Conservation (phyloP, 208 protist genomes). For the Trypanosomatidae sp. region DNA sequence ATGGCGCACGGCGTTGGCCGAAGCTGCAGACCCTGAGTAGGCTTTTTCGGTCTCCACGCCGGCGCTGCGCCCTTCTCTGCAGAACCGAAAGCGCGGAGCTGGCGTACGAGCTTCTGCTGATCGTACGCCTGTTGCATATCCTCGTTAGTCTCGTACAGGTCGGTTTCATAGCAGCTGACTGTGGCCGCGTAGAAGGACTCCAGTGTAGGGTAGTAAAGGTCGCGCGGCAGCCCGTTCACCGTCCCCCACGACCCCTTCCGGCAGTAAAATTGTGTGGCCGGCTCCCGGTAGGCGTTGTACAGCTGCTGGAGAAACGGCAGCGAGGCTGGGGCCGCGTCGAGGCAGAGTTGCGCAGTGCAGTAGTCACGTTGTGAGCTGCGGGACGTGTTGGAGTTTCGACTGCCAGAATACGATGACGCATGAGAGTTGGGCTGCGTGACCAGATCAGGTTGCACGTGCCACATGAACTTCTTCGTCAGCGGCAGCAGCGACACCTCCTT, state of each 20-base stretch:
- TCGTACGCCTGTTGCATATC: conserved; percentile 29
- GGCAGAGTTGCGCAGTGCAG: not conserved
- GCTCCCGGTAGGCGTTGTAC: conserved; percentile 35
- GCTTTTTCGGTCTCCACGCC: not conserved
- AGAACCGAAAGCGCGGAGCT: not conserved
- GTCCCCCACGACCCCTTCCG: conserved; percentile 25
- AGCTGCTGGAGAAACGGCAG: conserved; percentile 45
- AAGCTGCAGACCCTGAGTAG: not conserved
- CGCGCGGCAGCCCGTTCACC: conserved; percentile 17
- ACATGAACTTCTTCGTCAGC: conserved; percentile 13
- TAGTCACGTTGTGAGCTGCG: not conserved
- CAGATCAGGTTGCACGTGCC: not conserved
- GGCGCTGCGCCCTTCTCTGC: not conserved
- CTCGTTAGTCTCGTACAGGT: conserved; percentile 41
- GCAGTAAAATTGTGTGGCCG: conserved; percentile 40
- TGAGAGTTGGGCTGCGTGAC: not conserved
- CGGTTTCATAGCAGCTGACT: conserved; percentile 34
- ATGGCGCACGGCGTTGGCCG: conserved; percentile 46
- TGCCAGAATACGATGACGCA: not conserved
- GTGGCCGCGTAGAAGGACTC: conserved; percentile 39
- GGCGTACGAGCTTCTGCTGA: not conserved
- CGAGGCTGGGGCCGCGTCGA: conserved; percentile 9
- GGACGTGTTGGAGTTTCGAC: not conserved
- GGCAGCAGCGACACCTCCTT: conserved; percentile 15
- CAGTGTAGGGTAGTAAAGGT: conserved; percentile 31